Evolutionary conservation across 2,329 filamentous ascomycete genomes (phyloP), one percentile per base, ranked within the genome.

Genomic region (Ophiostoma australiae): DNA sequence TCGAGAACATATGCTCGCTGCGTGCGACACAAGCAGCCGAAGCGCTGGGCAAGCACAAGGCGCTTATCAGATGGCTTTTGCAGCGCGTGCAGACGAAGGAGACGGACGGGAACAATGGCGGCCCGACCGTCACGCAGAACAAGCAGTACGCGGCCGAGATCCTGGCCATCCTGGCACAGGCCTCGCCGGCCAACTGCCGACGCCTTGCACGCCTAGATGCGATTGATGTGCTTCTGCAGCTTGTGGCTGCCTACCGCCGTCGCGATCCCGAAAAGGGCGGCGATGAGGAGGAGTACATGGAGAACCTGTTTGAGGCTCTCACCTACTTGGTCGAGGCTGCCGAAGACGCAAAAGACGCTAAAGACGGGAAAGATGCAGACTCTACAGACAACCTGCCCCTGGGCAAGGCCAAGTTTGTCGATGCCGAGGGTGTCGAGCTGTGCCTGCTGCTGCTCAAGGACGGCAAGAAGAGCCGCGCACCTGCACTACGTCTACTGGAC

Each of bases 71-170:
- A 11, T 98, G 93, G 93, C 85, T 99, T 2, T 82, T 97, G 48
- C 81, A 84, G 68, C 87, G 95, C 68, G 90, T 93, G 73, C 88
- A 91, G 75, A 85, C 84, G 71, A 85, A 85, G 69, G 93, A 97
- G 78, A 6, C 27, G 1, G 52, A 44, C 7, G 27, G 37, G 31
- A 20, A 27, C 23, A 44, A 33, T 7, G 27, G 33, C 61, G 67
- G 52, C 17, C 11, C 84, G 0, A 87, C 84, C 0, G 87, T 96
- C 0, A 85, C 88, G 5, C 95, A 99, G 78, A 99, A 99, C 78
- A 97, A 95, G 78, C 94, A 97, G 78, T 99, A 98, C 78, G 87
- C 93, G 0, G 93, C 94, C 20, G 95, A 99, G 80, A 87, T 98
- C 8, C 83, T 99, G 2, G 93, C 94, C 15, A 95, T 99, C 70